Base-by-base conservation (phyloP, 805 yeast genomes). In the Metschnikowia reukaufii region DNA sequence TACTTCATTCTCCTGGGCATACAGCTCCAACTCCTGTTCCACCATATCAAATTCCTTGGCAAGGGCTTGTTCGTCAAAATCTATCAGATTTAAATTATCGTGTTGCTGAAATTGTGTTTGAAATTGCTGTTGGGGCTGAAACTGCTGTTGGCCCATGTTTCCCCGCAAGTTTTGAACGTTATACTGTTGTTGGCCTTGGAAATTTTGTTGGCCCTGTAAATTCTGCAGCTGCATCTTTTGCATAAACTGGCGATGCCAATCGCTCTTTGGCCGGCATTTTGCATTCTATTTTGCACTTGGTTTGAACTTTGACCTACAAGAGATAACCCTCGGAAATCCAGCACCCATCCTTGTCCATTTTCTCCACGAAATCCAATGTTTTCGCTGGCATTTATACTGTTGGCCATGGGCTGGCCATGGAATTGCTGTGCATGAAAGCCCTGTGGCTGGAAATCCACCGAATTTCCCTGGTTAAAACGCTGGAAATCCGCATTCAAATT, bases 401-500 rank as follows among this genome's bases (percentile, higher is more conserved):
- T 62, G 21, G 7, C 52, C 55, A 35, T 36, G 30, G 18, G 19
- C 15, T 35, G 37, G n/a, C 15, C 23, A 4, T 35, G 37, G 25
- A 35, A 18, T n/a, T 7, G 17, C 8, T 35, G 37, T 13, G 25
- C 15, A 10, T 44, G 55, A 4, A 36, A 27, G 10, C 13, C 35
- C 31, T 39, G 52, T 7, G 25, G 32, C 38, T n/a, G 39, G 27
- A 30, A 45, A 40, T 33, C 36, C 49, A n/a, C 18, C 44, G 16
- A 54, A 51, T 31, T 39, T 52, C 48, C 47, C 21, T 42, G 54
- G 38, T 54, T 56, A 48, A 73, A 73, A 43, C 53, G 61, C 15
- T 65, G 63, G 50, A 73, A 75, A 15, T 73, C 74, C n/a, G 55
- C 55, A 48, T 76, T 74, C 32, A 75, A 58, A 10, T 51, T 56